Percentiles rank a stretch among this genome's conserved stretches.
Conservation (phyloP, 371 early-diverging fungal genomes). For the Parasitella parasitica region DNA sequence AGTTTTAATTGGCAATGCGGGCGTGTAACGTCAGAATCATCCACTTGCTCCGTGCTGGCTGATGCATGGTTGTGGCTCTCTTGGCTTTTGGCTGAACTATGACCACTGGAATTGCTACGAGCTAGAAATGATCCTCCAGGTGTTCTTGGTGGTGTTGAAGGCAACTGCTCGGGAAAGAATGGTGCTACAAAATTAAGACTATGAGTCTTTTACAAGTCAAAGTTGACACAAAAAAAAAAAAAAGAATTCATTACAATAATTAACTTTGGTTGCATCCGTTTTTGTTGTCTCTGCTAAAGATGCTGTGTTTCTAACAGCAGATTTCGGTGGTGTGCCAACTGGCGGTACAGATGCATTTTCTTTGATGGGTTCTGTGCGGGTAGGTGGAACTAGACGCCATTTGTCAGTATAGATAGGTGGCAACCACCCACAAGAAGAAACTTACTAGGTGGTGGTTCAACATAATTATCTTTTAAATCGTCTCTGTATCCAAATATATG, state of each 20-base stretch:
- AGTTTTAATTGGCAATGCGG: slow-evolving; percentile 17
- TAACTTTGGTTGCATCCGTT: not conserved
- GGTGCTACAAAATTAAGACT: not conserved
- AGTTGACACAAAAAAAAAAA: not conserved
- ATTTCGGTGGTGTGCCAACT: not conserved
- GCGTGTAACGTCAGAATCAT: slow-evolving; percentile 20
- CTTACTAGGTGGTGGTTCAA: slow-evolving; percentile 24
- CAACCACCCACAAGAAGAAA: not conserved
- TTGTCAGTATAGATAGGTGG: not conserved
- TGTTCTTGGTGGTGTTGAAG: slow-evolving; percentile 22
- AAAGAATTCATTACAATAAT: not conserved
- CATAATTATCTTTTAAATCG: slow-evolving; percentile 13
- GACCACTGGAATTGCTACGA: not conserved
- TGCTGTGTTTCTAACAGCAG: not conserved
- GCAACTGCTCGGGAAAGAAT: slow-evolving; percentile 11
- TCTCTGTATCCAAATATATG: slow-evolving; percentile 24
- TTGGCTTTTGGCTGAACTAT: not conserved
- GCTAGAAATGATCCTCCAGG: slow-evolving; percentile 17
- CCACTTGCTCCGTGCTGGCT: not conserved
- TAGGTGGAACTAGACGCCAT: slow-evolving; percentile 19
- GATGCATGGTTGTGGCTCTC: not conserved
- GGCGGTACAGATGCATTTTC: not conserved
- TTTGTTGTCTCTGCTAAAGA: not conserved
- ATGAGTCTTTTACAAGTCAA: not conserved
- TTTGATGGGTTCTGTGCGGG: slow-evolving; percentile 9